Base-by-base conservation (phyloP, 2,329 filamentous ascomycete genomes). In the Orbilia javanica region DNA sequence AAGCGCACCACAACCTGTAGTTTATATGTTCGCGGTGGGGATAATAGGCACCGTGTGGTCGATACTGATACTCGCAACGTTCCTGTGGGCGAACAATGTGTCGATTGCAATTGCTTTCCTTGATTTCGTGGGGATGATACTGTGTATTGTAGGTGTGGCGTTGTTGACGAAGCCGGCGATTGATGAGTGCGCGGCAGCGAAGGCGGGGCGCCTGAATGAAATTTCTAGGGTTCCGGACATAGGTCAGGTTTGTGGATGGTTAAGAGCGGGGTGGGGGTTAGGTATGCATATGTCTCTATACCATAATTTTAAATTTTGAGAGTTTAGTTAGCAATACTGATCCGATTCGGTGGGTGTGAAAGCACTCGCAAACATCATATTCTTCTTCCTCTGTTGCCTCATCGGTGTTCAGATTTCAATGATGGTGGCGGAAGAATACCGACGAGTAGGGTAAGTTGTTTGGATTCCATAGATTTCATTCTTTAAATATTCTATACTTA, bases 41-140 rank as follows among this genome's bases (percentile, higher is more conserved):
- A 77, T 77, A 67, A 71, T 77, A 66, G 73, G 73, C 15, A 71
- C 73, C 13, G 60, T 77, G 18, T 77, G 73, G 73, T 60, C 48
- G 60, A 71, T 77, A 60, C 25, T 77, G 5, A 57, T 77, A 34
- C 11, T 77, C 11, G 22, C 71, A 52, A 77, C 73, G 8, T 77
- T 77, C 25, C 7, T 77, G 34, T 60, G 73, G 13, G 57, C 66
- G 65, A 69, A 77, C 29, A 77, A 77, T 53, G 73, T 77, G 6
- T 77, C 73, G 2, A 67, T 44, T 31, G 53, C 66, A 1, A 77
- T 77, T 18, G 67, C 65, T 8, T 77, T 77, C 29, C 71, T 77
- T 27, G 73, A 77, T 46, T 71, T 77, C n/a, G 48, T 77, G n/a
- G 73, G 73, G 1, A 65, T 71, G 60, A 44, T 77, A 3, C 18